Base-by-base conservation (phyloP, 345 rosid species). In the Rhizophora mangle region DNA sequence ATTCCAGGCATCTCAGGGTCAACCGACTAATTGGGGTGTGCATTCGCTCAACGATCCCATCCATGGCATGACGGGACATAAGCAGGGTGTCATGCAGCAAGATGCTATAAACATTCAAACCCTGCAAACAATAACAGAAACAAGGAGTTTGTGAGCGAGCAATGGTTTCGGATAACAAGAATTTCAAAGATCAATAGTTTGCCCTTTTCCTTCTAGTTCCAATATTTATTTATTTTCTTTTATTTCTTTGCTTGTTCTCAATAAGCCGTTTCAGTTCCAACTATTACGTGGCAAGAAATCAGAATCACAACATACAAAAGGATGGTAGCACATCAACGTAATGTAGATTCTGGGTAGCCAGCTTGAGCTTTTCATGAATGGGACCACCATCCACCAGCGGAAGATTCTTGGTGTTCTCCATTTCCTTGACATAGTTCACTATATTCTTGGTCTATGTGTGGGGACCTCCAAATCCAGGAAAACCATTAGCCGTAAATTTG, bases 31-130 rank as follows among this genome's bases (percentile, higher is more conserved):
- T 88, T 60, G 96, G 74, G 39, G 72, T 55, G 71, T 79, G 76
- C 82, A 79, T 61, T 72, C 72, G 85, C 71, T 85, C 92, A 32
- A 91, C 93, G 36, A 94, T 91, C 79, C 66, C 82, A 81, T 84
- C 83, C 63, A 88, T 85, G 1, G 97, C 97, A 82, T 85, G 90
- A 21, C 89, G 93, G 36, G 97, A 88, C 98, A 91, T 89, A 72
- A 89, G 89, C 74, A 95, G 72, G 43, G 96, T 87, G 76, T 89
- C 97, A 11, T 94, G 97, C 62, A 80, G 85, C 82, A 92, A 75
- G 70, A 90, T 92, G 88, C 97, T 90, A 74, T 90, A 87, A 64
- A 92, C 96, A 68, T 92, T 90, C 69, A 95, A 79, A 32, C 97
- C 96, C 99, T 90, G 91, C 77, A 76, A 60, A 63, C 37, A 34